phyloP scores from a whole-genome alignment of 2,329 filamentous ascomycete species.

The Nakataea oryzae region DNA sequence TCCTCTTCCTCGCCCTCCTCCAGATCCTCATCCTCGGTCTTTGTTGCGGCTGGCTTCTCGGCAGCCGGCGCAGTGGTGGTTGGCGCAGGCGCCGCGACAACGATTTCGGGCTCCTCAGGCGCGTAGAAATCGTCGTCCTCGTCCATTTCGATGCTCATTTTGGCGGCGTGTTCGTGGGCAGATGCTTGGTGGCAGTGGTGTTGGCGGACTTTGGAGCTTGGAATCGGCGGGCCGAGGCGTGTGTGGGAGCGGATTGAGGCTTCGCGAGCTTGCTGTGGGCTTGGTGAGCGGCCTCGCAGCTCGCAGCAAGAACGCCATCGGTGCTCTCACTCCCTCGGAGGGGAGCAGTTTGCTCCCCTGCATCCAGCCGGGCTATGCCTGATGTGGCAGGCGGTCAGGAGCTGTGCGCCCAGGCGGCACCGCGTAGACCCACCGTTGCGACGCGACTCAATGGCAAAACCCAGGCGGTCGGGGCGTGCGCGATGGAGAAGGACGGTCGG shows the following conservation, averaged over 20 bases:
- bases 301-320: neutral
- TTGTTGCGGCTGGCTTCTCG: conserved; percentile 9
- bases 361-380: neutral
- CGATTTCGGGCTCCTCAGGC: conserved; percentile 40
- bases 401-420: neutral
- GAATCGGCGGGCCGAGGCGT: neutral
- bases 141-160: conserved; percentile 45
- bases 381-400: neutral
- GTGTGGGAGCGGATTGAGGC: neutral
- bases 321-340: neutral
- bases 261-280: neutral
- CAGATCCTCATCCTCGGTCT: conserved; percentile 38
- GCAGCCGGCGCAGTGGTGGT: conserved; percentile 11
- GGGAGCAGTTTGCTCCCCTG: neutral
- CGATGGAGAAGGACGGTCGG: neutral
- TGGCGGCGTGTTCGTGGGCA: neutral
- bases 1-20: conserved; percentile 58
- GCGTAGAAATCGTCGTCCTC: conserved; percentile 60
- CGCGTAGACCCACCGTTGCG: conserved; percentile 1
- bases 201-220: too few species aligned
- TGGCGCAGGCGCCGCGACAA: conserved; percentile 15
- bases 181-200: neutral
- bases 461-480: neutral
- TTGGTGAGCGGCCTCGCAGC: neutral
- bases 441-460: neutral